Conservation (phyloP, 2,329 filamentous ascomycete genomes). For the Ophiostoma montium region DNA sequence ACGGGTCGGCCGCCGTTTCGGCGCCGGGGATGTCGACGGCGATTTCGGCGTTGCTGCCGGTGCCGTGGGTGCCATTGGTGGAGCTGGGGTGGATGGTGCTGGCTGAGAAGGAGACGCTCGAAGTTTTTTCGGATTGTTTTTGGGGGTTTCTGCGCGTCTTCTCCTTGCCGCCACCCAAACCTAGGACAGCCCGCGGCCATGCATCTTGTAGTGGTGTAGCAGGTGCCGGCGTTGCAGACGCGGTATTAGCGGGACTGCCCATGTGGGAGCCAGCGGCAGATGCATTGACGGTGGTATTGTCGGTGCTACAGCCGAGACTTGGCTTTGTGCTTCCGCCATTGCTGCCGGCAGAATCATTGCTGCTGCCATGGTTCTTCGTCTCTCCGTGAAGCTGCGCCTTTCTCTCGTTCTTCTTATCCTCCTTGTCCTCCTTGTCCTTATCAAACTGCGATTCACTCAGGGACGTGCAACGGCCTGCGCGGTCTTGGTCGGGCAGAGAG, state of each 20-base stretch:
- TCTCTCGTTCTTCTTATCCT: neutral
- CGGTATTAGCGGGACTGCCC: constrained; percentile 3
- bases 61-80: neutral
- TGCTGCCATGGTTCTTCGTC: neutral
- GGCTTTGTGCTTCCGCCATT: neutral
- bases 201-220: constrained; percentile 34
- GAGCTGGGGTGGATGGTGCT: neutral
- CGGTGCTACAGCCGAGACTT: neutral
- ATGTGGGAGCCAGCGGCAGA: neutral
- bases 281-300: constrained; percentile 7
- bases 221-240: constrained; percentile 19
- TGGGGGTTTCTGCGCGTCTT: constrained; percentile 14
- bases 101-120: neutral
- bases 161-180: constrained; percentile 13
- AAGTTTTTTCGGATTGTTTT: neutral
- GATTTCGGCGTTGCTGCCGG: neutral
- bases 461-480: constrained; percentile 6
- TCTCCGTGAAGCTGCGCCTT: neutral
- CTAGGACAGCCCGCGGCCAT: constrained; percentile 44
- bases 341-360: neutral
- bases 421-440: constrained; percentile 1
- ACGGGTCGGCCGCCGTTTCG: neutral
- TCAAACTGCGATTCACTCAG: constrained; percentile 8
- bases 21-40: neutral
- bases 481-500: neutral